These are phyloP conservation scores for Schizosaccharomyces lindneri DNA, from an alignment of 805 yeast species.

Conservation along the genomic window DNA sequence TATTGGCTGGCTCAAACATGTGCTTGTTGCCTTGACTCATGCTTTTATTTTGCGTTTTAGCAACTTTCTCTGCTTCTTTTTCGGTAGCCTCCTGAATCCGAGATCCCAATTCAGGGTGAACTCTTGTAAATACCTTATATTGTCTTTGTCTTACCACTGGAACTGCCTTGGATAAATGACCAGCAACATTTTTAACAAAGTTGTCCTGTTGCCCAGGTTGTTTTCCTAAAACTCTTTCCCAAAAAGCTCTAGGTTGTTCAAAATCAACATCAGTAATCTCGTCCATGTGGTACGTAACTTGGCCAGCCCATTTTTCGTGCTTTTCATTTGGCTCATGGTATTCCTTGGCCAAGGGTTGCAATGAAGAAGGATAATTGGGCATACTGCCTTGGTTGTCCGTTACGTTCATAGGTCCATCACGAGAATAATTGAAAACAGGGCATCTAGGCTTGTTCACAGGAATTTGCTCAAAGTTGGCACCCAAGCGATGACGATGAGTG, in stretches of 20 bases:
- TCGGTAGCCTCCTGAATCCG: constrained; percentile 33
- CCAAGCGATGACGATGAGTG: constrained; percentile 64
- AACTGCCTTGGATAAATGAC: constrained; percentile 37
- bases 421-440: constrained; percentile 28
- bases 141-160: constrained; percentile 53
- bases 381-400: constrained; percentile 49
- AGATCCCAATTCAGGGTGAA: constrained; percentile 40
- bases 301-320: constrained; percentile 61
- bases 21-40: too few species aligned
- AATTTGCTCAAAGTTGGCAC: constrained; percentile 50
- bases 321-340: not conserved
- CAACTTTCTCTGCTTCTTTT: not conserved
- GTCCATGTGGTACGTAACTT: constrained; percentile 39
- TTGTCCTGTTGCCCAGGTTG: constrained; percentile 61
- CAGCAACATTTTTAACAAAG: constrained; percentile 61
- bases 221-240: constrained; percentile 36
- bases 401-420: constrained; percentile 60
- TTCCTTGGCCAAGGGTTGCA: constrained; percentile 16
- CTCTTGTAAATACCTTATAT: constrained; percentile 49
- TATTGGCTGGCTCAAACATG: too few species aligned
- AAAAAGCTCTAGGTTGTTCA: constrained; percentile 50
- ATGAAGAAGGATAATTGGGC: constrained; percentile 42
- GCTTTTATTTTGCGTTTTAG: not conserved
- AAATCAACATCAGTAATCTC: constrained; percentile 37
- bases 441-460: constrained; percentile 65